phyloP scores from a whole-genome alignment of 2,329 filamentous ascomycete species.

The Curvularia verruculosa region DNA sequence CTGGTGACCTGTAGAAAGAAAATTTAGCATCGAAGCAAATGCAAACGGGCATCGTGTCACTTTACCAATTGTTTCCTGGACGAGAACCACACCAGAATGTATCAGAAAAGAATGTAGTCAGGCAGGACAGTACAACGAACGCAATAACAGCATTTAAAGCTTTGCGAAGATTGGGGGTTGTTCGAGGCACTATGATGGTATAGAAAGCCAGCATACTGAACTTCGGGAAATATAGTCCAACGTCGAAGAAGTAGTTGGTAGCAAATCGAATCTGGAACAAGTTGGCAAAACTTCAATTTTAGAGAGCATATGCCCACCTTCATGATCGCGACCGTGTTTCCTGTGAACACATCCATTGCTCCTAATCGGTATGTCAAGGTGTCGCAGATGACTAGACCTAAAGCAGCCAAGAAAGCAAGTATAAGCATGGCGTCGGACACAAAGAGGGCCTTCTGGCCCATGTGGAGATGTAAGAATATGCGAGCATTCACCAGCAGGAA shows the following conservation, averaged over 20 bases:
- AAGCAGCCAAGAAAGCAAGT: not conserved
- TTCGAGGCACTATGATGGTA: not conserved
- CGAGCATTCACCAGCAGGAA: not conserved
- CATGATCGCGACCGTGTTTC: not conserved
- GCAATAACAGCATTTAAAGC: not conserved
- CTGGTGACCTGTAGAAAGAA: not conserved
- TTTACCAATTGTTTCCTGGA: not conserved
- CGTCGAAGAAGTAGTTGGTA: not conserved
- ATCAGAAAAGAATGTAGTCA: not conserved
- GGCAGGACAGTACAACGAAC: not conserved
- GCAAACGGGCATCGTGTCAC: not conserved
- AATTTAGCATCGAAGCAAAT: not conserved
- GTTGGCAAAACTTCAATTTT: not conserved
- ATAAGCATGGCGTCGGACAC: not conserved
- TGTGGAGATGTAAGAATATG: not conserved
- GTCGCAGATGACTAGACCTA: not conserved
- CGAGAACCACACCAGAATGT: not conserved
- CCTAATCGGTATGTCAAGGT: not conserved
- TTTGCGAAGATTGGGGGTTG: not conserved
- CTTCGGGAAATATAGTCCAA: not conserved
- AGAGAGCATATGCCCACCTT: not conserved
- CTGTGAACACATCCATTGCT: not conserved
- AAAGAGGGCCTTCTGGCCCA: not conserved
- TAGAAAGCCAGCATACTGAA: not conserved
- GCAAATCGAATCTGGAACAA: not conserved